Base-by-base conservation (phyloP, 1,284 basidiomycete genomes). In the Apiotrichum laibachii region DNA sequence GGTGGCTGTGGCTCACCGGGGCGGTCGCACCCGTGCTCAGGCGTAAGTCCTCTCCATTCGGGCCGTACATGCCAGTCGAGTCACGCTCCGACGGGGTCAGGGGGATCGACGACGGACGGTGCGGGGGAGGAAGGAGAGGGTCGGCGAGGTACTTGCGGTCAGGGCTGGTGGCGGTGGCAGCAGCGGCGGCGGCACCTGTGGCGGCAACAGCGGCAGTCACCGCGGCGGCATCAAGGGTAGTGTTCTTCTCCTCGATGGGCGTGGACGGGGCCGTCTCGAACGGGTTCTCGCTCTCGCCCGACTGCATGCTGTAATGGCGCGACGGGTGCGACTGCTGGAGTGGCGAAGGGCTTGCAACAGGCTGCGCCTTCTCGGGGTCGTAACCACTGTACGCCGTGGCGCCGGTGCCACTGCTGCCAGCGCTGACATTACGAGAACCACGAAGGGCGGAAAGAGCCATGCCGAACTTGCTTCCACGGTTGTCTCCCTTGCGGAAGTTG, bases 231-330 rank as follows among this genome's bases (percentile, higher is more conserved):
- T 13, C 47, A 15, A 35, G 6, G 40, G 42, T 22, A 34, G 18
- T 44, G 26, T 26, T 33, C 47, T 44, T 50, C 35, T 60, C 54
- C 19, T 60, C 62, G 8, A 56, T 11, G 16, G 62, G 62, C 12
- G 62, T 63, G 8, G 45, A 58, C 0, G 62, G 62, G 19, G 56
- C 58, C 10, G 62, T 60, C 46, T 60, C 52, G 50, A 63, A 63
- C 11, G 62, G 62, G 50, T 60, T 50, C 49, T 50, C 49, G 49
- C 49, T 50, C 21, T 50, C 49, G 19, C 35, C 18, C 9, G 49
- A 50, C 49, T 22, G 39, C 12, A 35, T 35, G 21, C 49, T 50
- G 12, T 15, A 8, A 8, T n/a, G 43, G n/a, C 43, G 18, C 6
- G 43, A 44, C n/a, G 31, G 10, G 15, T 13, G 46, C n/a, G 18